Evolutionary conservation across 441 rosid genomes (phyloP).

Genomic region (Brassica balearica): DNA sequence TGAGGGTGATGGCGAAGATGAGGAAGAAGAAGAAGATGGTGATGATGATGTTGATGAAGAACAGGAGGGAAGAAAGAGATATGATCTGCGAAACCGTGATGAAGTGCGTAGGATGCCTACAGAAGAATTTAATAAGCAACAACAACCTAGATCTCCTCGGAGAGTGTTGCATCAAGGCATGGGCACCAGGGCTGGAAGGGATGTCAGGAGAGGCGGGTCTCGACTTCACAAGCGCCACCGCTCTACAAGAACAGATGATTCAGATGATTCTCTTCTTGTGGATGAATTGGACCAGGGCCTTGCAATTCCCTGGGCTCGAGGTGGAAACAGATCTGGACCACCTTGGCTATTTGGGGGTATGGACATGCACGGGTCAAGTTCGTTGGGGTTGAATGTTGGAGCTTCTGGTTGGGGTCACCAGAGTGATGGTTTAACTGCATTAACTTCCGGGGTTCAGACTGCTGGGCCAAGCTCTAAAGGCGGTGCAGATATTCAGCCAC

Average conservation of each 20-base stretch:
- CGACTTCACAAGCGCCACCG: slow-evolving; percentile 96
- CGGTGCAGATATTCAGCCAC: slow-evolving; percentile 99
- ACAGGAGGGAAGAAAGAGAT: slow-evolving; percentile 94
- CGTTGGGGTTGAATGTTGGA: slow-evolving; percentile 91
- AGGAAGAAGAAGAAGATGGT: slow-evolving; percentile 65
- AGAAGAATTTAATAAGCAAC: slow-evolving; percentile 83
- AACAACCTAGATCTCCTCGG: slow-evolving; percentile 88
- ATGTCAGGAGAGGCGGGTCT: slow-evolving; percentile 92
- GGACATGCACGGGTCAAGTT: slow-evolving; percentile 80
- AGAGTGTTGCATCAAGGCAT: slow-evolving; percentile 97
- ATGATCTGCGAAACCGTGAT: slow-evolving; percentile 95
- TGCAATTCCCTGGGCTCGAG: slow-evolving; percentile 92
- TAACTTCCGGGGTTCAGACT: slow-evolving; percentile 92
- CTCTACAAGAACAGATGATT: slow-evolving; percentile 82
- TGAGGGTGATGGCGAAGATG: slow-evolving; percentile 69
- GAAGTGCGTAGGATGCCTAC: slow-evolving; percentile 87
- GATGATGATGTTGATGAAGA: slow-evolving; percentile 94
- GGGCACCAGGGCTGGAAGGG: slow-evolving; percentile 87
- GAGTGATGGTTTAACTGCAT: slow-evolving; percentile 77
- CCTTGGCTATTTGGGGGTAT: slow-evolving; percentile 99
- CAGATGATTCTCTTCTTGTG: slow-evolving; percentile 99
- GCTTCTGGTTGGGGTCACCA: slow-evolving; percentile 99
- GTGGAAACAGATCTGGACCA: slow-evolving; percentile 93
- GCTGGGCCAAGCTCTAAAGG: slow-evolving; percentile 99
- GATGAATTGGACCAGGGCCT: slow-evolving; percentile 99